Evolutionary conservation across 305 asterid species (phyloP).

Genomic region (Plantago lanceolata): DNA sequence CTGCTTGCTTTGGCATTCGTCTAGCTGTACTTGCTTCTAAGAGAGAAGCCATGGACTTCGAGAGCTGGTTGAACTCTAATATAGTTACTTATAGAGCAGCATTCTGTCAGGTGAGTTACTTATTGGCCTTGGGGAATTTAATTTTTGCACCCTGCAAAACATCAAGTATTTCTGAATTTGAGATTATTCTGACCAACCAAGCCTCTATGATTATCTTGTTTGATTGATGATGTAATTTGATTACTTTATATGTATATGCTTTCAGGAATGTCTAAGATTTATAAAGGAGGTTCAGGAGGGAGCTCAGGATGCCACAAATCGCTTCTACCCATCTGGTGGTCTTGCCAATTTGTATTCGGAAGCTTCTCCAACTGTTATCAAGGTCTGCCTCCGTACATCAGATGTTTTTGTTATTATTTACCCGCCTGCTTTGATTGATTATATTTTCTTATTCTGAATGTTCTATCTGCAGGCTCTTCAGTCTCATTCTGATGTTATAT

Average conservation of each 20-base stretch:
- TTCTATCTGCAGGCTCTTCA: conserved; percentile 63
- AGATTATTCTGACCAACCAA: not conserved
- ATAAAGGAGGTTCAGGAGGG: conserved; percentile 68
- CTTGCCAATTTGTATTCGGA: conserved; percentile 58
- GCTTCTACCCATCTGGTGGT: conserved; percentile 48
- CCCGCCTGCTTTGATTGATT: conserved; percentile 18
- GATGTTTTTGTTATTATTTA: conserved; percentile 11
- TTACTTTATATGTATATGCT: conserved; percentile 21
- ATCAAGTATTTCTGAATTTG: not conserved
- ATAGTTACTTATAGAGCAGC: conserved; percentile 55
- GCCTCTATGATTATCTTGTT: conserved; percentile 6
- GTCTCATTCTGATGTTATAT: conserved; percentile 54
- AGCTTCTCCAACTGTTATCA: conserved; percentile 60
- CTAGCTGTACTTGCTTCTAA: conserved; percentile 83
- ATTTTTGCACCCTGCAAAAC: not conserved
- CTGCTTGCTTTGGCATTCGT: conserved; percentile 64
- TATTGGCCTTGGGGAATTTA: not conserved
- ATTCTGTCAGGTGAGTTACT: conserved; percentile 63
- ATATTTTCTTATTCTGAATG: conserved; percentile 21
- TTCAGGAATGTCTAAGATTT: conserved; percentile 85
- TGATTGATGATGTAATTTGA: conserved; percentile 8
- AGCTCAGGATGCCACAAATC: conserved; percentile 57
- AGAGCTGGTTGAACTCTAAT: conserved; percentile 69
- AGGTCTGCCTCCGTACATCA: conserved; percentile 43
- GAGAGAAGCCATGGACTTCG: conserved; percentile 78